Percentiles rank a stretch among this genome's conserved stretches.
Conservation (phyloP, 139 green algal genomes). For the Edaphochlamys debaryana region DNA sequence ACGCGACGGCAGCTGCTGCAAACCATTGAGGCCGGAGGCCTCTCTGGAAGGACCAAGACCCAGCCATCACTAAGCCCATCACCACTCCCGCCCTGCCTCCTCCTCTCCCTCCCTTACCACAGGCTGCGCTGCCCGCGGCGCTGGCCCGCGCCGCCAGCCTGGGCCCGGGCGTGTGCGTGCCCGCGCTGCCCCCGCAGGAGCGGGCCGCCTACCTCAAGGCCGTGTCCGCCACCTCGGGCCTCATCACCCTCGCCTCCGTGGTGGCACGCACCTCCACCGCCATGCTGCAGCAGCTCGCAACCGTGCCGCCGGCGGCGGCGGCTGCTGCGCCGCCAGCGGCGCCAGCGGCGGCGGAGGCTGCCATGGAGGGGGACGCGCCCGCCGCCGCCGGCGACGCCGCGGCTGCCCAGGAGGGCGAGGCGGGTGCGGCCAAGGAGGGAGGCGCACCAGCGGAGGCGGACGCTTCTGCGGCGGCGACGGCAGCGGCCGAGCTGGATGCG, state of each 20-base stretch:
- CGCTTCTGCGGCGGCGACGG: background rate
- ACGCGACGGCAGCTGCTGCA: no score
- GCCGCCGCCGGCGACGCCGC: no score
- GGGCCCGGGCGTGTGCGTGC: constrained; percentile 34
- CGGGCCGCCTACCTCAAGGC: constrained; percentile 61
- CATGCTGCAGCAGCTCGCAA: constrained; percentile 67
- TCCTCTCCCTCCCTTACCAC: no score
- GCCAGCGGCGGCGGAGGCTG: no score
- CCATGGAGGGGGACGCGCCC: background rate
- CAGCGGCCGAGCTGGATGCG: background rate
- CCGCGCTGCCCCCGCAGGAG: constrained; percentile 16
- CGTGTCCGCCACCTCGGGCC: constrained; percentile 63
- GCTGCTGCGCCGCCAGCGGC: background rate
- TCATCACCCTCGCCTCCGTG: constrained; percentile 69
- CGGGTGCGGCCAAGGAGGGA: background rate
- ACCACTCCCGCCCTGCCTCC: no score
- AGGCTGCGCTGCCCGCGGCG: constrained; percentile 8
- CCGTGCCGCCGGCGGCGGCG: background rate
- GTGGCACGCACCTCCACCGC: constrained; percentile 69
- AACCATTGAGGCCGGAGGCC: no score
- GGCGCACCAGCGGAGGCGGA: background rate
- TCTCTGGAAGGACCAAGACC: no score
- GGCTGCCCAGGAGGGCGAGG: no score
- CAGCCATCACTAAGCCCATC: no score
- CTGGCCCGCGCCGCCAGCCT: background rate